These are phyloP conservation scores for Sporodiniella umbellata DNA, from an alignment of 371 early-diverging fungal species.

Conservation along the genomic window DNA sequence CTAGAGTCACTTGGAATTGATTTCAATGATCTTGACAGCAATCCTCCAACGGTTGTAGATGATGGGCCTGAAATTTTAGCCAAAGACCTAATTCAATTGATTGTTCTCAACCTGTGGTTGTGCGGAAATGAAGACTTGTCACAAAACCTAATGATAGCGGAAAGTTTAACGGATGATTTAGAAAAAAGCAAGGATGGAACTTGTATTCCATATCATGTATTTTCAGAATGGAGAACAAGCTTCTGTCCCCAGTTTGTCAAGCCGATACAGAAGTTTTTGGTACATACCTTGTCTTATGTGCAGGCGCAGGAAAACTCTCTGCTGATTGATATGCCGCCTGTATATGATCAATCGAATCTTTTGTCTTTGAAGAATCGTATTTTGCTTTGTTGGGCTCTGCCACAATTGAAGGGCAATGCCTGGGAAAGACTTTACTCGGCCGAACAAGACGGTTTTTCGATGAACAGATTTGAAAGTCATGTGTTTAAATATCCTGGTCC, in stretches of 20 bases:
- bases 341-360: constrained; percentile 31
- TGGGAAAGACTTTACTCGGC: constrained; percentile 55
- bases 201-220: constrained; percentile 18
- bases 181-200: constrained; percentile 2
- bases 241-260: constrained; percentile 51
- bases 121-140: constrained; percentile 21
- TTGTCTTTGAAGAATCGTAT: constrained; percentile 38
- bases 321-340: no score
- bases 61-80: constrained; percentile 17
- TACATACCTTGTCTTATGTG: constrained; percentile 36
- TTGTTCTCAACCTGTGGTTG: constrained; percentile 38
- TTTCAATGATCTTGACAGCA: constrained; percentile 34
- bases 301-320: neutral
- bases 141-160: constrained; percentile 11
- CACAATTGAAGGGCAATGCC: constrained; percentile 25
- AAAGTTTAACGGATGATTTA: constrained; percentile 7
- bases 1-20: constrained; percentile 39
- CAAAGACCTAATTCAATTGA: constrained; percentile 30
- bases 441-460: constrained; percentile 58
- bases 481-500: constrained; percentile 68
- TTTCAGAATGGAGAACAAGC: constrained; percentile 37
- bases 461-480: constrained; percentile 62
- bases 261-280: constrained; percentile 46
- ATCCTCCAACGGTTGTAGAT: constrained; percentile 1
- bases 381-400: constrained; percentile 48